phyloP scores from a whole-genome alignment of 176 grass and related monocot species.

The Aegilops tauschii region DNA sequence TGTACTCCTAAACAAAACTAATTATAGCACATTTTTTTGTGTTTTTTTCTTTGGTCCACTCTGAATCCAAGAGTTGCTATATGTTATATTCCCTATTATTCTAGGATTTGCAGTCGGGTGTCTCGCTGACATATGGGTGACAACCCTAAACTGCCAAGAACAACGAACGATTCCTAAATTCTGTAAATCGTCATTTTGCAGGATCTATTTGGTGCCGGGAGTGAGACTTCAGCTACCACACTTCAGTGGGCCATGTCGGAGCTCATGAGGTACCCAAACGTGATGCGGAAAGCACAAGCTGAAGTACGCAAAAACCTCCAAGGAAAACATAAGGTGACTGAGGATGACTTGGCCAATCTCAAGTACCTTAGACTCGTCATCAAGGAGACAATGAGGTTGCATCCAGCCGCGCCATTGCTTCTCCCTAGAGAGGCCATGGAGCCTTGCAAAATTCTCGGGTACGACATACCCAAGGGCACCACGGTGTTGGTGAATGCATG shows the following conservation, averaged over 20 bases:
- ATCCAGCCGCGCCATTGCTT: background rate
- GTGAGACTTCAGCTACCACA: background rate
- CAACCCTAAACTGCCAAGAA: background rate
- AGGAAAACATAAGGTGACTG: background rate
- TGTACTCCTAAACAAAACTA: background rate
- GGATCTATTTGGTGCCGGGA: conserved; percentile 30
- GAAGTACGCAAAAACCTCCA: background rate
- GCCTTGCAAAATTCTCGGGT: background rate
- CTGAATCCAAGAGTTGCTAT: too few species aligned
- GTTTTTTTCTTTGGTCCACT: too few species aligned
- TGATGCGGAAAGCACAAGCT: background rate
- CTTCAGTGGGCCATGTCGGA: conserved; percentile 26
- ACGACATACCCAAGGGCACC: background rate
- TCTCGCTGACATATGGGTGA: too few species aligned
- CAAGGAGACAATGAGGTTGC: conserved; percentile 19
- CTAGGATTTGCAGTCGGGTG: too few species aligned
- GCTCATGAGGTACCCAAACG: conserved; percentile 5
- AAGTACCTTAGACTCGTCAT: background rate
- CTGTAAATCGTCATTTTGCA: background rate
- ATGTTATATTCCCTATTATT: too few species aligned
- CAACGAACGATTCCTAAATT: background rate
- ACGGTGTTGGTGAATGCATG: background rate
- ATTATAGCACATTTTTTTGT: background rate
- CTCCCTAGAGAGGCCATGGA: background rate
- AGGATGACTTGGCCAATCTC: background rate